Base-by-base conservation (phyloP, 768 basidiomycete species). In the Terana coerulea region DNA sequence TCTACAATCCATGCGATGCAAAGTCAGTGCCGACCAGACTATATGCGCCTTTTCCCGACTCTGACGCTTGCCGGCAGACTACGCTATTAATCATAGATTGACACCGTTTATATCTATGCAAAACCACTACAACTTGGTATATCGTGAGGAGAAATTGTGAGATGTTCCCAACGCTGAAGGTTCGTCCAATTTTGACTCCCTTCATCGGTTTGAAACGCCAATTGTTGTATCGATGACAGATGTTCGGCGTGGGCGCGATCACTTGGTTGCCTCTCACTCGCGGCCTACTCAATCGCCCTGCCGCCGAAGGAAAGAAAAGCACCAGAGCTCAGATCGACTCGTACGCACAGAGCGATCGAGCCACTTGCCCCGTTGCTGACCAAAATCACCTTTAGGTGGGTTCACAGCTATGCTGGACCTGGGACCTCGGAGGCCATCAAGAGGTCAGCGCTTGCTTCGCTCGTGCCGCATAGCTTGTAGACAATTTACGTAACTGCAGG, bases 81-180 rank as follows among this genome's bases (percentile, higher is more conserved):
- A 40, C 39, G 39, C 39, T 8, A 40, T 40, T n/a, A 44, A 61
- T 25, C 63, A 75, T 52, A 63, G 63, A 21, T 56, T 68, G n/a
- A 68, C 66, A 15, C 66, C 67, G 1, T 76, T 76, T 62, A 71
- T 76, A 61, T 69, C 70, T 8, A 75, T 76, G 74, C 75, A 77
- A 56, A 77, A 77, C 59, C 69, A 70, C 49, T 70, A 77, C 56
- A 68, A 58, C 50, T 64, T 73, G n/a, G 47, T 72, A 31, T 77
- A 77, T 56, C 66, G 75, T 48, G 75, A 77, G 59, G 75, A 77
- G 56, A 74, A 70, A 59, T 60, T 67, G 70, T 25, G 68, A 69
- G 58, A 69, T 70, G 68, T 69, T 74, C 52, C 64, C 31, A 63
- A 75, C 67, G 5, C 62, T 74, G 25, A 66, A 70, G 58, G 67